These are phyloP conservation scores for Termitomyces sp. DNA, from an alignment of 768 basidiomycete genomes.

Conservation along the genomic window DNA sequence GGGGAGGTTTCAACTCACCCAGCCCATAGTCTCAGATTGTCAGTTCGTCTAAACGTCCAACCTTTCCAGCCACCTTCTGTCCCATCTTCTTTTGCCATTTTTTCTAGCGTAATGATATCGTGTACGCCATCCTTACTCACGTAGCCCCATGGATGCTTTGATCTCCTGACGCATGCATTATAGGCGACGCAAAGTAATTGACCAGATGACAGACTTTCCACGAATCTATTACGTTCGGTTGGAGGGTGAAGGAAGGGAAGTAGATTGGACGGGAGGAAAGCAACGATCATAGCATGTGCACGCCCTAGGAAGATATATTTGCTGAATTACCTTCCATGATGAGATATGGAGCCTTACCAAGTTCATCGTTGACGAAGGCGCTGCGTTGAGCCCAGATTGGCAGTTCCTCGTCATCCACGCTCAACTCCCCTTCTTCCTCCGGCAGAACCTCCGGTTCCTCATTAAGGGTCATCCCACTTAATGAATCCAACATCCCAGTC, in stretches of 20 bases:
- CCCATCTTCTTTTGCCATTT: conserved; percentile 30
- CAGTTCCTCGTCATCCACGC: conserved; percentile 64
- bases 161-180: conserved; percentile 75
- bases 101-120: conserved; percentile 67
- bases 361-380: conserved; percentile 46
- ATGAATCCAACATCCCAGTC: conserved; percentile 49
- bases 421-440: conserved; percentile 35
- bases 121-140: conserved; percentile 75
- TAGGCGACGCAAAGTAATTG: conserved; percentile 78
- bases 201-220: conserved; percentile 62
- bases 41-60: conserved; percentile 83
- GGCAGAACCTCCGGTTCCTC: conserved; percentile 54
- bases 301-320: conserved; percentile 42
- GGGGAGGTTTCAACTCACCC: conserved; percentile 47
- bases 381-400: conserved; percentile 72
- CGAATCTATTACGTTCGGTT: conserved; percentile 33
- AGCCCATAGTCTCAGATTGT: conserved; percentile 81
- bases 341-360: conserved; percentile 39
- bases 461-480: conserved; percentile 40
- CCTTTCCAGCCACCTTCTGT: conserved; percentile 45
- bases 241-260: conserved; percentile 30
- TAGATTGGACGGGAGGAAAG: conserved; percentile 57
- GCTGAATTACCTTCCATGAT: background rate
- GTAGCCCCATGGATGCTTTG: conserved; percentile 85
- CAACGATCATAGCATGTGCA: conserved; percentile 51